These are phyloP conservation scores for Carpinus fangiana DNA, from an alignment of 306 rosid genomes.

Conservation along the genomic window DNA sequence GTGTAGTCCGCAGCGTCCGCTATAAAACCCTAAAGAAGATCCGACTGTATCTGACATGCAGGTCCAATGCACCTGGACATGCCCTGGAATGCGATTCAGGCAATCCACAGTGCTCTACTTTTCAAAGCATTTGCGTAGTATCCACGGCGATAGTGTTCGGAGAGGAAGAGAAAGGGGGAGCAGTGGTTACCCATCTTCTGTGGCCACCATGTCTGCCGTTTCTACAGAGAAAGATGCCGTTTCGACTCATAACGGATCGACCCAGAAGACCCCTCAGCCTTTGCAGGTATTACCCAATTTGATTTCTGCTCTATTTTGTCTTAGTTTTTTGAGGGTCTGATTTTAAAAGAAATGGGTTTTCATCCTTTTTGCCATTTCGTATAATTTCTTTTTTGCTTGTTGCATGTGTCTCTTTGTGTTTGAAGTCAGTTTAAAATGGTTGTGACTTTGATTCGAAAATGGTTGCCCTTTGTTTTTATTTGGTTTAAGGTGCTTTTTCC, in stretches of 20 bases:
- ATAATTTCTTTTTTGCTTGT: background rate
- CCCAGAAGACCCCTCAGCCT: slow-evolving; percentile 40
- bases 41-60: slow-evolving; percentile 23
- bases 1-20: too few species aligned
- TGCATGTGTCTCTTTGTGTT: background rate
- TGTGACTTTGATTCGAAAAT: background rate
- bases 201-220: slow-evolving; percentile 69
- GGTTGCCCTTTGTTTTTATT: background rate
- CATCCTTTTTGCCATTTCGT: background rate
- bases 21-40: background rate
- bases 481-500: background rate
- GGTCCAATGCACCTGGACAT: slow-evolving; percentile 48
- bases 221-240: slow-evolving; percentile 41
- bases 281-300: slow-evolving; percentile 52
- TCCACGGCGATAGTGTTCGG: background rate
- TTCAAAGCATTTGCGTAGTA: slow-evolving; percentile 27
- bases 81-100: slow-evolving; percentile 29
- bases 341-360: slow-evolving; percentile 13
- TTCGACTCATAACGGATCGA: slow-evolving; percentile 29
- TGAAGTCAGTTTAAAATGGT: background rate
- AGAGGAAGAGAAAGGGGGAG: slow-evolving; percentile 9
- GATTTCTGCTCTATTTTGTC: slow-evolving; percentile 7
- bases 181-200: slow-evolving; percentile 30
- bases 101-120: slow-evolving; percentile 18
- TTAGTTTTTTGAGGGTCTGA: background rate